Base-by-base conservation (phyloP, 176 grass and related monocot genomes). In the Rhipidocladum racemiflorum region DNA sequence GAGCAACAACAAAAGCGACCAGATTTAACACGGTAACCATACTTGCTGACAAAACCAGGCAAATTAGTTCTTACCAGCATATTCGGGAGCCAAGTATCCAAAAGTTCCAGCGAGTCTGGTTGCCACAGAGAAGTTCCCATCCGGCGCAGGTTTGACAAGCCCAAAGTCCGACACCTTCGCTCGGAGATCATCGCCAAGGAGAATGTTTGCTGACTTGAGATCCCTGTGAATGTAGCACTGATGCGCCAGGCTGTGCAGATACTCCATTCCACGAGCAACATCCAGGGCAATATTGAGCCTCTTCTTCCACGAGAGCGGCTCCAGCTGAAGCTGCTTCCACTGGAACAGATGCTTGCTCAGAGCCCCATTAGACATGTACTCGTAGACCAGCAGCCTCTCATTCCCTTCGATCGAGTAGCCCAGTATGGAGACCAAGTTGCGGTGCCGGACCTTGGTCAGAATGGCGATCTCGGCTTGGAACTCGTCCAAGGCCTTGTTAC, bases 1-100 rank as follows among this genome's bases (percentile, higher is more conserved):
- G 13, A 61, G 53, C 2, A 42, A 16, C 28, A 59, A 35, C 5
- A 0, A 21, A 68, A 42, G 23, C 7, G 14, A 13, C 6, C 4
- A 17, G 40, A 55, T 29, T 50, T 34, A 76, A 70, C 15, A 43
- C 35, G 27, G 13, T 36, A 68, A 71, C 55, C n/a, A 59, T 59
- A 59, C 55, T 59, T 59, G 23, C 4, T 0, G 46, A 18, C 30
- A 78, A 76, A 68, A 60, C 2, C 9, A 68, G 39, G 7, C 43
- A 1, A 63, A 49, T 12, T 14, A 49, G 20, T 57, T 9, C 74
- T 94, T 85, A 99, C 96, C 96, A 51, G 96, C 96, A 91, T 99
- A 99, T 89, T 99, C 96, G 68, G 96, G 96, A 28, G 96, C 96
- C 55, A 99, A 88, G 74, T 99, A 99, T 32, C 96, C 96, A 81